These are phyloP conservation scores for Trifolium pratense DNA, from an alignment of 306 rosid genomes.

Conservation along the genomic window DNA sequence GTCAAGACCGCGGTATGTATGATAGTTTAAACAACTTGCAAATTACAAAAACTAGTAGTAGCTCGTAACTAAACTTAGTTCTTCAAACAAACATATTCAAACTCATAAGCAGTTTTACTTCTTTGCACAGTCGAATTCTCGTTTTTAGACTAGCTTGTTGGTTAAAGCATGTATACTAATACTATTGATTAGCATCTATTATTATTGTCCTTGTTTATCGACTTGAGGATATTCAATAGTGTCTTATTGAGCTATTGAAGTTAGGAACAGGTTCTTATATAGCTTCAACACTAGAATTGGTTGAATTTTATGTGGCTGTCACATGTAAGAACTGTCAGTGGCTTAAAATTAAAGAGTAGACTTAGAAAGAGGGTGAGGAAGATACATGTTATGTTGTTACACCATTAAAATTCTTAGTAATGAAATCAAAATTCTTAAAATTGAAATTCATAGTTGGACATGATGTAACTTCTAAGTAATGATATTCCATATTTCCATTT, in stretches of 20 bases:
- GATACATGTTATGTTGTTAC: background rate
- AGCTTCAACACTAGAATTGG: background rate
- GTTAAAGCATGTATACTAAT: slow-evolving; percentile 2
- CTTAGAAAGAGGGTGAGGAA: background rate
- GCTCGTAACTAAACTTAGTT: background rate
- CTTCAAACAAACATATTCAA: background rate
- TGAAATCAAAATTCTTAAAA: background rate
- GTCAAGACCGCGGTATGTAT: slow-evolving; percentile 99
- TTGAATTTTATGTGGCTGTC: background rate
- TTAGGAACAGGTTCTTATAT: background rate
- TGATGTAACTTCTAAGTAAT: background rate
- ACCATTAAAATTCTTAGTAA: background rate
- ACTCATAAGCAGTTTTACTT: background rate
- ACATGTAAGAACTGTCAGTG: background rate
- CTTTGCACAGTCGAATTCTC: background rate
- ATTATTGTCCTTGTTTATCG: background rate
- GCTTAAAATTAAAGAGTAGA: background rate
- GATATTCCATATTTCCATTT: background rate
- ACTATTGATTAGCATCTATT: background rate
- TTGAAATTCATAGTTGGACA: background rate
- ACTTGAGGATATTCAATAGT: background rate
- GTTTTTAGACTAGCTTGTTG: background rate
- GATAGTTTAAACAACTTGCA: background rate
- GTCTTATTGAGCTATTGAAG: background rate
- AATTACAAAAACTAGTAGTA: background rate